These are phyloP conservation scores for Plasmodium knowlesi DNA, from an alignment of 169 alveolate species.

Conservation along the genomic window DNA sequence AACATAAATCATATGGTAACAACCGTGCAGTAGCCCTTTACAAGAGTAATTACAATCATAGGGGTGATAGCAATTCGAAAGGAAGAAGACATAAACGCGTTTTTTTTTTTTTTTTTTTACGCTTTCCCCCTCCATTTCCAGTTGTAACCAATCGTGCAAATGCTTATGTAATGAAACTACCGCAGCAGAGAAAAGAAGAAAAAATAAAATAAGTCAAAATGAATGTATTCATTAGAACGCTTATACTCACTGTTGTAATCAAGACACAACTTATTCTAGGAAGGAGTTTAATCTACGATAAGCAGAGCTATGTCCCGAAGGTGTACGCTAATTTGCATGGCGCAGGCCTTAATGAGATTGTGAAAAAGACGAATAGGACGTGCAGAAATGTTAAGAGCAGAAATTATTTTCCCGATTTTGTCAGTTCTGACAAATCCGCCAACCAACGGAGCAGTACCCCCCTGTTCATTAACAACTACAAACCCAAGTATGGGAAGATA, in stretches of 20 bases:
- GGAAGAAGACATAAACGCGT: neutral
- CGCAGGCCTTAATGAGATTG: neutral
- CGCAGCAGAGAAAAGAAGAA: neutral
- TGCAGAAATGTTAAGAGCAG: neutral
- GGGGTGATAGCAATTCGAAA: neutral
- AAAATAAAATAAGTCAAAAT: slow-evolving; percentile 27
- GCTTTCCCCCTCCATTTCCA: neutral
- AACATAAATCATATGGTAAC: neutral
- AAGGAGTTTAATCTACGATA: slow-evolving; percentile 33
- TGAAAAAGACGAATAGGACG: neutral
- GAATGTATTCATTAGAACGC: slow-evolving; percentile 24
- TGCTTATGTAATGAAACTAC: slow-evolving; percentile 38
- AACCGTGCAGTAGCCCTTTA: neutral
- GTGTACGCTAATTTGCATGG: neutral
- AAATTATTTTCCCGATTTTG: neutral
- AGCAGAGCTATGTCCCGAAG: neutral
- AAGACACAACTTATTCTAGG: slow-evolving; percentile 48
- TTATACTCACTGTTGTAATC: slow-evolving; percentile 24
- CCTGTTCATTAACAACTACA: slow-evolving; percentile 49
- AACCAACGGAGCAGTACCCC: neutral
- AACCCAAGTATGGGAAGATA: slow-evolving; percentile 38
- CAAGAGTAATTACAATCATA: neutral
- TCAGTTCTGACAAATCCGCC: neutral
- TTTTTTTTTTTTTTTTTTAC: slow-evolving; percentile 3
- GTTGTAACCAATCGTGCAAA: neutral